A percentile compares a stretch with the other conserved stretches of the same genome.
phyloP scores from a whole-genome alignment of 2,329 filamentous ascomycete species.

The Trichoderma asperellum region DNA sequence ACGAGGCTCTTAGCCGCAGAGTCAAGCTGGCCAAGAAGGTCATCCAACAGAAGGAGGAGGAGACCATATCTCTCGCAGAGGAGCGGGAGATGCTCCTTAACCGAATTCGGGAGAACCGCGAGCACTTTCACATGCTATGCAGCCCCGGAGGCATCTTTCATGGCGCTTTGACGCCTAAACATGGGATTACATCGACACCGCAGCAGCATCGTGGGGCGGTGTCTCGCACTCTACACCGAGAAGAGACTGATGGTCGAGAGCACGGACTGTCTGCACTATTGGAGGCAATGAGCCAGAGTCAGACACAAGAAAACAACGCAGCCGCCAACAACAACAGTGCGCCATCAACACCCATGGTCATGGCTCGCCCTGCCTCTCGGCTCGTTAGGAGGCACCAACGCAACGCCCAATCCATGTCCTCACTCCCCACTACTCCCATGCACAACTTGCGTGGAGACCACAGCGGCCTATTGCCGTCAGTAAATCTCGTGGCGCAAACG shows the following conservation, averaged over 20 bases:
- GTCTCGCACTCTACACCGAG: conserved; percentile 50
- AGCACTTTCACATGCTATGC: conserved; percentile 79
- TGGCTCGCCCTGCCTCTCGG: conserved; percentile 51
- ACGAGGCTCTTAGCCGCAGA: conserved; percentile 64
- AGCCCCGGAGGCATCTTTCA: conserved; percentile 73
- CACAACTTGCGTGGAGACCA: conserved; percentile 54
- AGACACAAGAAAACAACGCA: conserved; percentile 9
- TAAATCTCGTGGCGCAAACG: conserved; percentile 63
- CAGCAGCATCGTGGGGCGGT: conserved; percentile 53
- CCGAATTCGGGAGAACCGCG: conserved; percentile 85
- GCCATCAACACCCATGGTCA: conserved; percentile 67
- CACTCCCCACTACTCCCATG: conserved; percentile 77
- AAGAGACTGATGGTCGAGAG: conserved; percentile 52
- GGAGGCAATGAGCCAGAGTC: conserved; percentile 73
- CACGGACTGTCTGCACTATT: conserved; percentile 78
- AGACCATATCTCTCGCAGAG: conserved; percentile 70
- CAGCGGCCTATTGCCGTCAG: conserved; percentile 61
- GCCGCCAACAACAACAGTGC: conserved; percentile 62
- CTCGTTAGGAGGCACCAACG: conserved; percentile 68
- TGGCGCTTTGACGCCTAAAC: conserved; percentile 62
- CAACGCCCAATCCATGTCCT: conserved; percentile 81
- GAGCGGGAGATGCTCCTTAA: conserved; percentile 78
- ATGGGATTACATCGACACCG: conserved; percentile 50
- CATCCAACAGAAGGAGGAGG: conserved; percentile 77
- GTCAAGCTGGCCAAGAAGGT: conserved; percentile 75